Percentiles rank a stretch among this genome's conserved stretches.
phyloP scores from a whole-genome alignment of 2,329 filamentous ascomycete genomes.

The Madurella mycetomatis region DNA sequence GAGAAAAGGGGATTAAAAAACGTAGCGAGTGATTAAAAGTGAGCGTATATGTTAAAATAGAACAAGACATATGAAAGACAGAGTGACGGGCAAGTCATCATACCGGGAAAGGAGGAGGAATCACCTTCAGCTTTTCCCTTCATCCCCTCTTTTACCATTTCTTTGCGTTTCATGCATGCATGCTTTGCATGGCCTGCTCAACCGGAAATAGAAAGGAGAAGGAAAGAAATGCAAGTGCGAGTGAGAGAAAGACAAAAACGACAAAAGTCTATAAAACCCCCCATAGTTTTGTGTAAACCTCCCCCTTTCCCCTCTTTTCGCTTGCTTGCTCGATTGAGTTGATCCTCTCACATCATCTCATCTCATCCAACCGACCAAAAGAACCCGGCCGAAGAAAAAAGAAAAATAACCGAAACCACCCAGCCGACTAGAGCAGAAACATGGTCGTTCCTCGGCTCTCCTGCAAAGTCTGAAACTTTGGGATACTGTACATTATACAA shows the following conservation, averaged over 20 bases:
- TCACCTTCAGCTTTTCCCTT: no score
- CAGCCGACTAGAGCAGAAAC: not conserved
- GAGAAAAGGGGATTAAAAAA: not conserved
- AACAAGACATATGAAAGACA: not conserved
- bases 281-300: not conserved
- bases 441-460: not conserved
- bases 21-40: not conserved
- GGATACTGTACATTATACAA: slow-evolving; percentile 8
- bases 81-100: no score
- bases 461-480: not conserved
- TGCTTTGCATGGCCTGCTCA: no score
- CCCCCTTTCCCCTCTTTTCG: not conserved
- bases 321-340: not conserved
- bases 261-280: no score
- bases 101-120: no score
- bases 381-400: not conserved
- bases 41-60: not conserved
- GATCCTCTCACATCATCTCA: not conserved
- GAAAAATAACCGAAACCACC: not conserved
- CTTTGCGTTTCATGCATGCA: no score
- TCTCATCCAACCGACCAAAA: not conserved
- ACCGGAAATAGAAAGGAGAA: no score
- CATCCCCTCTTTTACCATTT: no score
- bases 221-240: no score
- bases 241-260: no score